Base-by-base conservation (phyloP, 208 protist genomes). In the Wallacemonas sp. region DNA sequence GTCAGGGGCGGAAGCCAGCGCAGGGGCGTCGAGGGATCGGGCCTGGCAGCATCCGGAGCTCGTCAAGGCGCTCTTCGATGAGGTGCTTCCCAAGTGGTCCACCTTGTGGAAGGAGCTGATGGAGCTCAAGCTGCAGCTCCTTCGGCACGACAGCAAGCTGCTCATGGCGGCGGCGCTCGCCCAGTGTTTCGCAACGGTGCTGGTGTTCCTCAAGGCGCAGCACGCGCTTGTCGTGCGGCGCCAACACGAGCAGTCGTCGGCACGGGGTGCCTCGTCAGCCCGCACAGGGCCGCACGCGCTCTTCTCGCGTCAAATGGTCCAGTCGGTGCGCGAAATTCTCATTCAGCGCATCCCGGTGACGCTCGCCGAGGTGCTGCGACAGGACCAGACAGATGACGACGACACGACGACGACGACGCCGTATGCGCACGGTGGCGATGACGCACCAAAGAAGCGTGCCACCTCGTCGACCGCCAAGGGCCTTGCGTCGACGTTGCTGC, bases 31-130 rank as follows among this genome's bases (percentile, higher is more conserved):
- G 38, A 31, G 14, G 3, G 23, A 25, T 12, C 3, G 49, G 26
- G 31, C 36, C 57, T 85, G 79, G 79, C 71, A 50, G 12, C 36
- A 81, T 38, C 72, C 81, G 10, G 49, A 66, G 28, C 44, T 82
- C 16, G 83, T 89, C 26, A 61, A 57, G 44, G 42, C 70, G 1
- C 66, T 86, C 28, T 82, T 93, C 44, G 74, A 87, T 22, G 77
- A 81, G 3, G 61, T 83, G 5, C 61, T 77, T 0, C 80, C 77
- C 38, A 69, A 79, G 54, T 93, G 84, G 82, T 61, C 70, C 11
- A 81, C 80, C 63, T 33, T 54, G 33, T 93, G 87, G 87, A 85
- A 80, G 72, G 85, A 94, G 73, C 62, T 90, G 54, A 94, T 91
- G 82, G 84, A 94, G 57, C 36, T 88, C 50, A 70, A 74, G 3